Evolutionary conservation across 805 yeast genomes (phyloP).

Genomic region (Candida xiaguanensis): DNA sequence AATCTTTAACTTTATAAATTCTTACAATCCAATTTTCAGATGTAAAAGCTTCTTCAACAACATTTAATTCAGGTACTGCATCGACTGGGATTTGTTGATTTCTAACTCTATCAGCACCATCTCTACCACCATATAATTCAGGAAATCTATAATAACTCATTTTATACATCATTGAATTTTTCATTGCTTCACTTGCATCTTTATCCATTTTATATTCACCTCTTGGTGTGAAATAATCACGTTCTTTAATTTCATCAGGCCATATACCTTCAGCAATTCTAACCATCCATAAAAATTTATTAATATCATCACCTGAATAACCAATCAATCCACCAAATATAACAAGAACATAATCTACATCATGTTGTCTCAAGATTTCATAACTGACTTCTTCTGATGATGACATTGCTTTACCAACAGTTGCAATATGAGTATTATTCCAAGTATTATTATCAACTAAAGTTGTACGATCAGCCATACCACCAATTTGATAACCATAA

Average conservation of each 20-base stretch:
- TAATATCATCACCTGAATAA: slow-evolving; percentile 92
- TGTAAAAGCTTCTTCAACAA: slow-evolving; percentile 91
- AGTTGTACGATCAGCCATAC: slow-evolving; percentile 99
- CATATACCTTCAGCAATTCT: slow-evolving; percentile 98
- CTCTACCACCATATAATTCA: slow-evolving; percentile 60
- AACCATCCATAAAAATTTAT: slow-evolving; percentile 98
- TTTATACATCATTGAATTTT: slow-evolving; percentile 88
- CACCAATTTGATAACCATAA: slow-evolving; percentile 99
- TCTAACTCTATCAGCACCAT: slow-evolving; percentile 82
- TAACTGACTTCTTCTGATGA: slow-evolving; percentile 85
- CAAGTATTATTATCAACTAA: slow-evolving; percentile 98
- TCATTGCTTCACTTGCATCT: slow-evolving; percentile 80
- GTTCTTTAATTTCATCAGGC: slow-evolving; percentile 96
- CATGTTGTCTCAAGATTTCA: slow-evolving; percentile 82
- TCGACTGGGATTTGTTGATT: slow-evolving; percentile 63
- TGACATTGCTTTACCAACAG: slow-evolving; percentile 98
- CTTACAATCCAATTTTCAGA: slow-evolving; percentile 96
- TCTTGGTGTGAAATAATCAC: slow-evolving; percentile 73
- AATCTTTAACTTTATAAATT: slow-evolving; percentile 85
- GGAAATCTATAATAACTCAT: slow-evolving; percentile 86
- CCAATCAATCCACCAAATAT: slow-evolving; percentile 94
- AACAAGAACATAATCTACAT: slow-evolving; percentile 90
- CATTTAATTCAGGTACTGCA: slow-evolving; percentile 54
- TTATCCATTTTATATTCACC: slow-evolving; percentile 90
- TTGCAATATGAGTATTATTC: slow-evolving; percentile 99